These are phyloP conservation scores for Trichocladium antarcticum DNA, from an alignment of 495 filamentous ascomycete species.

Conservation along the genomic window DNA sequence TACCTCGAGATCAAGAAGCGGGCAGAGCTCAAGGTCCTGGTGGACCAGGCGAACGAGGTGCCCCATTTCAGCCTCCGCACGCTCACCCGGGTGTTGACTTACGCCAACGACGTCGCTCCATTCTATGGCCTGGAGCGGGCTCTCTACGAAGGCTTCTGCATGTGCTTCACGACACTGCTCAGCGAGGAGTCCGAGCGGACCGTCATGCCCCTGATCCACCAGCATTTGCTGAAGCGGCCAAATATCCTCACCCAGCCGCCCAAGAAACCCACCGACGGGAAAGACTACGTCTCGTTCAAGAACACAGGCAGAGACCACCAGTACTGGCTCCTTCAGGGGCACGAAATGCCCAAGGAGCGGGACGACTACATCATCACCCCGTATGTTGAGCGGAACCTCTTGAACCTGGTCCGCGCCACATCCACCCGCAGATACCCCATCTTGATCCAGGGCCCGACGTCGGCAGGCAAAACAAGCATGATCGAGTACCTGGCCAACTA, in stretches of 20 bases:
- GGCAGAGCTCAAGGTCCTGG: conserved; percentile 68
- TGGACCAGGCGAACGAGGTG: conserved; percentile 85
- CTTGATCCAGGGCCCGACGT: conserved; percentile 93
- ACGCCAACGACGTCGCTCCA: conserved; percentile 71
- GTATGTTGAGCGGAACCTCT: conserved; percentile 84
- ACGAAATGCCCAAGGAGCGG: conserved; percentile 53
- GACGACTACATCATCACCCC: conserved; percentile 92
- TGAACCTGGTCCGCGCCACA: conserved; percentile 84
- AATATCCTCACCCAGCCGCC: conserved; percentile 66
- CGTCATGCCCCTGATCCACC: conserved; percentile 70
- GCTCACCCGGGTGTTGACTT: conserved; percentile 78
- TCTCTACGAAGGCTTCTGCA: conserved; percentile 92
- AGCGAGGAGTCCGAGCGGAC: conserved; percentile 64
- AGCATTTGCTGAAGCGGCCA: conserved; percentile 56
- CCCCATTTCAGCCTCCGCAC: conserved; percentile 95
- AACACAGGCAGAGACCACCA: conserved; percentile 52
- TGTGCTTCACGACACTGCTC: conserved; percentile 88
- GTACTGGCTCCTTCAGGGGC: conserved; percentile 81
- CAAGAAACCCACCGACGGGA: conserved; percentile 60
- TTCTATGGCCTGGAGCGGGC: conserved; percentile 81
- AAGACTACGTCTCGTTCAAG: conserved; percentile 67
- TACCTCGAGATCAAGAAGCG: conserved; percentile 80
- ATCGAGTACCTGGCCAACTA: conserved; percentile 93
- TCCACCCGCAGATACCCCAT: conserved; percentile 88
- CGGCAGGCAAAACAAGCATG: conserved; percentile 97